Evolutionary conservation across 192 early-diverging fungal genomes (phyloP), one percentile per base, ranked within the genome.

Genomic region (Polychytrium aggregatum): DNA sequence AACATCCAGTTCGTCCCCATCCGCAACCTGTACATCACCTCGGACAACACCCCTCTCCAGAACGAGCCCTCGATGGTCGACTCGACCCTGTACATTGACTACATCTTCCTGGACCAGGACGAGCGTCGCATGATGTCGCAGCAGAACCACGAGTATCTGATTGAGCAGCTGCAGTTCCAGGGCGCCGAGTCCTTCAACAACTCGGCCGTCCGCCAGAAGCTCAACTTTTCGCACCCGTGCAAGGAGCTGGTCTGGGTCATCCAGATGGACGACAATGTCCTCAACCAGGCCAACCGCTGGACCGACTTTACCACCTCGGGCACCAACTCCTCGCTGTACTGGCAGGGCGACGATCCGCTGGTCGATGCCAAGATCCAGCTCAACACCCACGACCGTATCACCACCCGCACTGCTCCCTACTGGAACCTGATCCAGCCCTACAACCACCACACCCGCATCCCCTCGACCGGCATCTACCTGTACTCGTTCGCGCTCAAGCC

Each of bases 221-320:
- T 47, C 14, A 27, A 10, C 0, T 47, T 47, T 27, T 27, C 45
- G 13, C 45, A 47, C 45, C 45, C 45, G 21, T n/a, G n/a, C 45
- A 47, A 47, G 45, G 45, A 47, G 45, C 25, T 47, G 10, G 29
- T 47, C 30, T 47, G 30, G 28, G 18, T 24, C 14, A 27, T 24
- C 33, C 25, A 33, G 17, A 13, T 16, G 10, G 45, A n/a, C n/a
- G 45, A 10, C 45, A 47, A 47, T 24, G 29, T 47, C 30, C 13
- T 9, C 33, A 24, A 13, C 33, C 11, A 24, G 8, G 16, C 14
- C 14, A 47, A 47, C 45, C 25, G 45, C 17, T 33, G 30, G 28
- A 17, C 22, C 11, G 45, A 47, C 33, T 47, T n/a, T 18, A 47
- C 45, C 30, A 24, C 13, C 8, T 33, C 27, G 27, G 45, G 45